Evolutionary conservation across 371 early-diverging fungal genomes (phyloP).

Genomic region (Haplosporangium sp.): DNA sequence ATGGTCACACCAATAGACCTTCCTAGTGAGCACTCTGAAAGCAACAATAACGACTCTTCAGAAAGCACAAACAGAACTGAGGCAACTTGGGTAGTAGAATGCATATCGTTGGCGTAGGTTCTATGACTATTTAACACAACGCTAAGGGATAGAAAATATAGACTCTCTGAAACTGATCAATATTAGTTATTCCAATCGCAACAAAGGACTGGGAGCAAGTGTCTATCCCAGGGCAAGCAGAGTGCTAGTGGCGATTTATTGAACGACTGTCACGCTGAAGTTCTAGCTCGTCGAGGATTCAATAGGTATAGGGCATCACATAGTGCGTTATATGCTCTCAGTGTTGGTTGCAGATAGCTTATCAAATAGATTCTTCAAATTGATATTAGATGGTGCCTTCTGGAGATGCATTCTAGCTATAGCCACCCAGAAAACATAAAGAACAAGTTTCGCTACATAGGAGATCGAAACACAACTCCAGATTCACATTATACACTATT

Average conservation of each 20-base stretch:
- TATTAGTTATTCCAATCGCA: background rate
- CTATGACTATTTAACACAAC: background rate
- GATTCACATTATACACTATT: constrained; percentile 13
- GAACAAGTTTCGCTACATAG: constrained; percentile 28
- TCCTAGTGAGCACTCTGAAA: background rate
- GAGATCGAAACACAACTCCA: background rate
- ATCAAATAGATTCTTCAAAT: background rate
- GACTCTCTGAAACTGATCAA: background rate
- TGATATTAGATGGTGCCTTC: constrained; percentile 39
- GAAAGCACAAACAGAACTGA: constrained; percentile 6
- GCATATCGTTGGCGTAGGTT: constrained; percentile 77
- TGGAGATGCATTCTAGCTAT: constrained; percentile 29
- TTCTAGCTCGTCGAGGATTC: constrained; percentile 83
- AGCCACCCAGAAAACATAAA: background rate
- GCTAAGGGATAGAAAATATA: background rate
- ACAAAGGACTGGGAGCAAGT: constrained; percentile 87
- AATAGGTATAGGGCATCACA: constrained; percentile 61
- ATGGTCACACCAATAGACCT: constrained; percentile 24
- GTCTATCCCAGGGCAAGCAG: constrained; percentile 74
- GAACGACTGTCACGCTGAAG: constrained; percentile 90
- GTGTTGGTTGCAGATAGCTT: background rate
- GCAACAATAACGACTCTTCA: background rate
- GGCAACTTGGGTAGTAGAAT: constrained; percentile 57
- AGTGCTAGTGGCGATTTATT: constrained; percentile 71
- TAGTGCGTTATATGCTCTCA: background rate